These are phyloP conservation scores for Grosmannia clavigera DNA, from an alignment of 2,329 filamentous ascomycete species.

Conservation along the genomic window DNA sequence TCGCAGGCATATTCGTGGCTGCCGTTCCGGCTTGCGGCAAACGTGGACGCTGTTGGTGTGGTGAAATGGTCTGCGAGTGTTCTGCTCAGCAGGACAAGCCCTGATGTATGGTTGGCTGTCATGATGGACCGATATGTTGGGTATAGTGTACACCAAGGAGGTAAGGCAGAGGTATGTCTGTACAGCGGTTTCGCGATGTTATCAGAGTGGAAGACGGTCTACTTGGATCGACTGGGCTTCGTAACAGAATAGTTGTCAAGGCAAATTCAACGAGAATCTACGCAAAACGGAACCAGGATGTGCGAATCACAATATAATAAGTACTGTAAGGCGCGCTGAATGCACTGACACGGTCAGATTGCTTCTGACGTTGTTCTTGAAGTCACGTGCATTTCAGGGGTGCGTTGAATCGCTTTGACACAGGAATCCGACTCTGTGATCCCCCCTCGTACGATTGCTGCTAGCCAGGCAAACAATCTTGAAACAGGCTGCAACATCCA, in stretches of 20 bases:
- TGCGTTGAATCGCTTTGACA: not conserved
- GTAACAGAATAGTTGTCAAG: not conserved
- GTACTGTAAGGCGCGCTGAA: not conserved
- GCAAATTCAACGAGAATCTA: not conserved
- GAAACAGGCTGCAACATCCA: not conserved
- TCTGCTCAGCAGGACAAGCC: not conserved
- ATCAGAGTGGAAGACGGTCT: not conserved
- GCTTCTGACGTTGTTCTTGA: not conserved
- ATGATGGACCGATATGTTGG: not conserved
- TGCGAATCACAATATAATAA: not conserved
- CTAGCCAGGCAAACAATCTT: not conserved
- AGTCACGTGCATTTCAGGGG: not conserved
- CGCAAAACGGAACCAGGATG: not conserved
- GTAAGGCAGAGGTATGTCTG: not conserved
- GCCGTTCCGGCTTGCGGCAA: not conserved
- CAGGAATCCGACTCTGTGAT: not conserved
- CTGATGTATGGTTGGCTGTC: not conserved
- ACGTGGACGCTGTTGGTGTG: conserved; percentile 1
- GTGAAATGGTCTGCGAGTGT: not conserved
- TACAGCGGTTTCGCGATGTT: not conserved
- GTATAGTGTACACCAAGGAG: not conserved
- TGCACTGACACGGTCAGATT: not conserved
- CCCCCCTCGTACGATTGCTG: not conserved
- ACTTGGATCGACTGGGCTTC: not conserved
- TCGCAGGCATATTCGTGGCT: not conserved